A percentile compares a stretch with the other conserved stretches of the same genome.
phyloP scores from a whole-genome alignment of 2,329 filamentous ascomycete species.

The Talaromyces sp. region DNA sequence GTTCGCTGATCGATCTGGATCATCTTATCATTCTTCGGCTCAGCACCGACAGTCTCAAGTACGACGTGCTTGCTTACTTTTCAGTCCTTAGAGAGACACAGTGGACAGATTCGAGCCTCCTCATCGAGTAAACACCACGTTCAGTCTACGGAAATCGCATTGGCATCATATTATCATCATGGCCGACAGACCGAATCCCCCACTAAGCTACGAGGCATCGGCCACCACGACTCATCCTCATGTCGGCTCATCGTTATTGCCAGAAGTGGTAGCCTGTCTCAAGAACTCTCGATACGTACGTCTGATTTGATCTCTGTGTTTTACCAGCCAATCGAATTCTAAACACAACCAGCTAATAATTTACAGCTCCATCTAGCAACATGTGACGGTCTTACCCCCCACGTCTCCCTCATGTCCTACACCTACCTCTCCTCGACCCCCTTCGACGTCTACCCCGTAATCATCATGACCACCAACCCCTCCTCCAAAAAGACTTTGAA shows the following conservation, averaged over 20 bases:
- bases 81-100: not conserved
- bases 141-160: too few relatives aligned
- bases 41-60: not conserved
- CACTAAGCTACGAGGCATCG: slow-evolving; percentile 71
- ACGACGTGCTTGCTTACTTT: not conserved
- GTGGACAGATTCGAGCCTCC: not conserved
- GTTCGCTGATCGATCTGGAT: not conserved
- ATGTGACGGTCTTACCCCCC: slow-evolving; percentile 74
- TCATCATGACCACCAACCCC: slow-evolving; percentile 88
- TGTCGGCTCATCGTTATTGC: slow-evolving; percentile 66
- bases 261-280: slow-evolving; percentile 83
- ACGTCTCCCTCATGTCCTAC: slow-evolving; percentile 98
- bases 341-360: not conserved
- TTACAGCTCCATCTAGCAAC: slow-evolving; percentile 89
- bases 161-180: too few relatives aligned
- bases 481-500: slow-evolving; percentile 70
- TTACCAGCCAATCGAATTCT: not conserved
- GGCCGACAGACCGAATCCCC: slow-evolving; percentile 56
- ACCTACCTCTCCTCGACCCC: slow-evolving; percentile 84
- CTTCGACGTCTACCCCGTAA: slow-evolving; percentile 67
- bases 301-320: not conserved
- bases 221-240: slow-evolving; percentile 69
- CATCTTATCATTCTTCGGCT: not conserved
- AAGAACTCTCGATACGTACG: slow-evolving; percentile 91
- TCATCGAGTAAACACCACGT: too few relatives aligned